A percentile compares a stretch with the other conserved stretches of the same genome.
phyloP scores from a whole-genome alignment of 768 basidiomycete species.

The Cyathus striatus region DNA sequence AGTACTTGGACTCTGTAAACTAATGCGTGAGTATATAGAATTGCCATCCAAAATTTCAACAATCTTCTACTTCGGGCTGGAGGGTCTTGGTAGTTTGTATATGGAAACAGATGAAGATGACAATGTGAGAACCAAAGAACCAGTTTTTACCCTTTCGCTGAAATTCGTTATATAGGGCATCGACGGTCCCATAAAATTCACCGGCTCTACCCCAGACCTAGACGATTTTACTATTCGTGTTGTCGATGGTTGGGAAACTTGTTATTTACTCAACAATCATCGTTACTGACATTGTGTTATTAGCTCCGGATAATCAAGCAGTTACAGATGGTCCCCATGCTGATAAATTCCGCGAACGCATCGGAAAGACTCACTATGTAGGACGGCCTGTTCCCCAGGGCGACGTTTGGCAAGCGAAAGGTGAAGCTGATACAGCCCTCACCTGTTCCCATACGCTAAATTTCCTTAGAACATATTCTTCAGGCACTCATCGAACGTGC shows the following conservation, averaged over 20 bases:
- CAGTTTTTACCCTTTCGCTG: no score
- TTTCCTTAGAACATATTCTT: constrained; percentile 61
- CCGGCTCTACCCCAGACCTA: constrained; percentile 71
- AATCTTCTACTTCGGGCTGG: constrained; percentile 84
- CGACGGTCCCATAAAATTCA: constrained; percentile 60
- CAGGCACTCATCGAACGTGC: constrained; percentile 57
- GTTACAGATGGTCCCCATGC: constrained; percentile 53
- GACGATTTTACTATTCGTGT: constrained; percentile 81
- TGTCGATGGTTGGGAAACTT: constrained; percentile 53
- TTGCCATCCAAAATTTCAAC: constrained; percentile 64
- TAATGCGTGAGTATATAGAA: constrained; percentile 17
- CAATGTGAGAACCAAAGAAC: constrained; percentile 59
- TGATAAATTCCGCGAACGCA: constrained; percentile 49
- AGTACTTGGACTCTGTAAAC: background rate
- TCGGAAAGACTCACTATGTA: constrained; percentile 68
- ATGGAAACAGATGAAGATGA: constrained; percentile 75
- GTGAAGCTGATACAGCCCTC: constrained; percentile 25
- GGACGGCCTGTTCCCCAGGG: constrained; percentile 60
- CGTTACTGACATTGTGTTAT: constrained; percentile 7
- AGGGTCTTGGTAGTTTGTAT: constrained; percentile 79
- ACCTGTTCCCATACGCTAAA: background rate
- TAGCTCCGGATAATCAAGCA: constrained; percentile 56
- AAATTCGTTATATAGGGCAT: constrained; percentile 63
- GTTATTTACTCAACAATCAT: background rate
- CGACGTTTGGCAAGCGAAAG: constrained; percentile 82